Percentiles rank a stretch among this genome's conserved stretches.
These are phyloP conservation scores for Hymenoscyphus albidus DNA, from an alignment of 2,329 filamentous ascomycete genomes.

Conservation along the genomic window DNA sequence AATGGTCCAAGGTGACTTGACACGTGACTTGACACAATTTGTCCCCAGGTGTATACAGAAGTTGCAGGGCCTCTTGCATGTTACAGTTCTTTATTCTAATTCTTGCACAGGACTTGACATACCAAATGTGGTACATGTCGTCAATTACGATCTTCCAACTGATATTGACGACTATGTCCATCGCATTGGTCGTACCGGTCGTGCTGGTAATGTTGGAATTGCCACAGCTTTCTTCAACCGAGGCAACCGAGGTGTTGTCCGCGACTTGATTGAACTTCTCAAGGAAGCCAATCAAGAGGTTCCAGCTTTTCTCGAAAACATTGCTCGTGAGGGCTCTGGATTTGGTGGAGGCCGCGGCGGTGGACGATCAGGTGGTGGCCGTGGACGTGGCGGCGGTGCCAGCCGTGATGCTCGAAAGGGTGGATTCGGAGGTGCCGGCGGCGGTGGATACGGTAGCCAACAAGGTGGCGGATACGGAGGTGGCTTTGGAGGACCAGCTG, in stretches of 20 bases:
- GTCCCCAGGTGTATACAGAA: too few species aligned
- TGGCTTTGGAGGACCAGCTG: constrained; percentile 43
- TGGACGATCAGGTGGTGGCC: constrained; percentile 59
- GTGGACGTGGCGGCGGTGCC: constrained; percentile 64
- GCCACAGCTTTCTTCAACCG: constrained; percentile 99
- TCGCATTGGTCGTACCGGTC: constrained; percentile 98
- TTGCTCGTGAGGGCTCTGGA: constrained; percentile 85
- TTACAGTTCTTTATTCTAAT: too few species aligned
- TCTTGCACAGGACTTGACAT: constrained; percentile 57
- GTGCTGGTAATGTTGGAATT: constrained; percentile 98
- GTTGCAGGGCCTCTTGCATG: too few species aligned
- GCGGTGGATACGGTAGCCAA: constrained; percentile 44
- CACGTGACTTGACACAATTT: too few species aligned
- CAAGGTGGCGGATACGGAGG: constrained; percentile 55
- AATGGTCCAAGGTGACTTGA: too few species aligned
- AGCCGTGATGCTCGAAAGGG: constrained; percentile 91
- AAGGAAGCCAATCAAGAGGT: constrained; percentile 99
- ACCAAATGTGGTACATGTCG: constrained; percentile 91
- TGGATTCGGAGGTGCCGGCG: constrained; percentile 49
- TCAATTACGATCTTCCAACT: constrained; percentile 99
- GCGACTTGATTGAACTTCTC: constrained; percentile 92
- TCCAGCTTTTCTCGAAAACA: constrained; percentile 90
- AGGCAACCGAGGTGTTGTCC: constrained; percentile 95
- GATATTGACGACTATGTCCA: constrained; percentile 99
- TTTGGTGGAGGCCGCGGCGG: constrained; percentile 69